Evolutionary conservation across 768 basidiomycete species (phyloP), one percentile per base, ranked within the genome.

Genomic region (Tulasnella sp.): DNA sequence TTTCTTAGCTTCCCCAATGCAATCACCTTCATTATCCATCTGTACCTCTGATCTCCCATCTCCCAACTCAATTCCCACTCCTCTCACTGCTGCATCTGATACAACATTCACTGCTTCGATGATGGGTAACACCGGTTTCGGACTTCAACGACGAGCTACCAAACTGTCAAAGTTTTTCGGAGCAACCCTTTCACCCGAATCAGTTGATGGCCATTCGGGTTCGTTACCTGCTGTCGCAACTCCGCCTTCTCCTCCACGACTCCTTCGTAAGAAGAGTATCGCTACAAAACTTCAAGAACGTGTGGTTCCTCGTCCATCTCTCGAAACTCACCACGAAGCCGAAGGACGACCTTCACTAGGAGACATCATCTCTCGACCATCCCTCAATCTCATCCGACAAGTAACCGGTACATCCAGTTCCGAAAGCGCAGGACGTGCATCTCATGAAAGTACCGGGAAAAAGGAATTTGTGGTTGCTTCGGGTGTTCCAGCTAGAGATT

Each of bases 121-220:
- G 19, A 5, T 40, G n/a, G 39, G 19, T 25, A 25, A 40, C 19
- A 16, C 6, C 19, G 49, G 9, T 43, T 29, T 9, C 28, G 24
- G 10, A 25, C 40, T 2, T n/a, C n/a, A n/a, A n/a, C n/a, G n/a
- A 4, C 49, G 43, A 19, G 37, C 49, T 12, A 51, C 39, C 27
- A 51, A 43, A 31, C 20, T 51, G 22, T 41, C 49, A 8, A 25
- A 42, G 13, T 31, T 51, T 41, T 42, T 51, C 13, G 49, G 49
- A 6, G 49, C 39, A 51, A 28, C 44, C 41, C 20, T 41, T 41
- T n/a, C 39, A 51, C 43, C 12, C 43, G 49, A 31, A 51, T 25
- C 49, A 51, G 49, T 37, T 28, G 12, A 42, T 31, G 39, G 49
- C 34, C 47, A 37, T 35, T 2, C 27, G 3, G 22, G 40, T n/a